Base-by-base conservation (phyloP, 2,329 filamentous ascomycete species). In the Diaporthe australafricana region DNA sequence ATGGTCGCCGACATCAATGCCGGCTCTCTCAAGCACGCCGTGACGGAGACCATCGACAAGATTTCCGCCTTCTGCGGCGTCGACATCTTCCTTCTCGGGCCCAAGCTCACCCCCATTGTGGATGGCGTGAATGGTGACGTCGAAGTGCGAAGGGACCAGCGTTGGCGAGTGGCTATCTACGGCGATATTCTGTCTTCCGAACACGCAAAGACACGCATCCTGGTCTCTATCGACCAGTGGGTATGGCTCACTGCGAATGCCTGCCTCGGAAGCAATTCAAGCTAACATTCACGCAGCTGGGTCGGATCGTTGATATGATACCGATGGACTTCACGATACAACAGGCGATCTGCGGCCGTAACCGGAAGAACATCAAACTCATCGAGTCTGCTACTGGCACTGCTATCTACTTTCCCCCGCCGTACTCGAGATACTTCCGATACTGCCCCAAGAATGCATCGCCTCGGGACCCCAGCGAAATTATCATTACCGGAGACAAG, bases 151-250 rank as follows among this genome's bases (percentile, higher is more conserved):
- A 92, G 94, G 77, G 95, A 98, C 81, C 94, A 96, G 81, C 91
- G 96, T 77, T 95, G 97, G 86, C 92, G 96, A 79, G 92, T 98
- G 73, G 93, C 94, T 77, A 97, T 99, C 75, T 99, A 96, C 78
- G 96, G 96, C 69, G 96, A 99, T 80, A 92, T 96, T 83, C 91
- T 98, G 84, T 98, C 95, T 76, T 93, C 94, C 35, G 96, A 99
- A 83, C 96, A 98, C 83, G 96, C 96, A 70, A 99, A 99, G 87
- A 98, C 96, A 22, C 91, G 96, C 75, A 92, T 98, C 50, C 86
- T 99, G 81, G 97, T 98, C 81, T 96, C 98, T 87, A 98, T 99
- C 80, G 96, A 99, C 81, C 94, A 95, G 83, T 90, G 97, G 85
- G 94, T 96, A 88, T 78, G 87, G 83, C 73, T 74, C 62, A 25